Percentiles rank a stretch among this genome's conserved stretches.
Conservation (phyloP, 345 rosid genomes). For the Gossypium mustelinum region DNA sequence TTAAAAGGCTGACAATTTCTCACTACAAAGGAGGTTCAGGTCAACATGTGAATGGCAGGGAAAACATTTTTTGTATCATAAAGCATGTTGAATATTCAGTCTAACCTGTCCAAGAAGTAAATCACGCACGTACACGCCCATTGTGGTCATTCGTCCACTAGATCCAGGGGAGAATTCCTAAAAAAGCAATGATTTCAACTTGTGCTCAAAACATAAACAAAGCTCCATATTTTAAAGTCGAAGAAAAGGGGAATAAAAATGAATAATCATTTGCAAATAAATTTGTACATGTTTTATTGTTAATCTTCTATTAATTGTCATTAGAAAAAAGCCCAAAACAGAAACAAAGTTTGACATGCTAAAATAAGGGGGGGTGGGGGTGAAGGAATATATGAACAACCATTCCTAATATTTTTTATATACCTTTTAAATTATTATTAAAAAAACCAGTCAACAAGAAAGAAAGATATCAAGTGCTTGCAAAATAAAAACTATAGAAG, state of each 20-base stretch:
- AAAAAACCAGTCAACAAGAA: not conserved
- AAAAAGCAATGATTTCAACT: slow-evolving; percentile 11
- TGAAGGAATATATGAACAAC: not conserved
- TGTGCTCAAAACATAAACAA: not conserved
- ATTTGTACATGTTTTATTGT: not conserved
- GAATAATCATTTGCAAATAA: not conserved
- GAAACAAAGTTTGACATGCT: not conserved
- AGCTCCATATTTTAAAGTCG: not conserved
- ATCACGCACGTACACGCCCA: slow-evolving; percentile 94
- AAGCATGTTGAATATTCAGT: slow-evolving; percentile 4
- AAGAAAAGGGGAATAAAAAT: not conserved
- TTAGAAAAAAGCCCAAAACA: not conserved
- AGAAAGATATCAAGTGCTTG: not conserved
- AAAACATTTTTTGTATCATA: not conserved
- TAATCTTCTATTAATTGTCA: not conserved
- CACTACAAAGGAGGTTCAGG: not conserved
- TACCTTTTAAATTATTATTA: too few relatives aligned
- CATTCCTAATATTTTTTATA: not conserved
- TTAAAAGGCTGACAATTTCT: not conserved
- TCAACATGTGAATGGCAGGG: not conserved
- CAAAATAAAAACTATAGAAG: not conserved
- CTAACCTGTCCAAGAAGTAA: slow-evolving; percentile 94
- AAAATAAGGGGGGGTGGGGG: not conserved
- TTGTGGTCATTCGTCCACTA: slow-evolving; percentile 68
- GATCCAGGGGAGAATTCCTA: slow-evolving; percentile 97